Conservation (phyloP, 805 yeast species). For the Lipomyces starkeyi region DNA sequence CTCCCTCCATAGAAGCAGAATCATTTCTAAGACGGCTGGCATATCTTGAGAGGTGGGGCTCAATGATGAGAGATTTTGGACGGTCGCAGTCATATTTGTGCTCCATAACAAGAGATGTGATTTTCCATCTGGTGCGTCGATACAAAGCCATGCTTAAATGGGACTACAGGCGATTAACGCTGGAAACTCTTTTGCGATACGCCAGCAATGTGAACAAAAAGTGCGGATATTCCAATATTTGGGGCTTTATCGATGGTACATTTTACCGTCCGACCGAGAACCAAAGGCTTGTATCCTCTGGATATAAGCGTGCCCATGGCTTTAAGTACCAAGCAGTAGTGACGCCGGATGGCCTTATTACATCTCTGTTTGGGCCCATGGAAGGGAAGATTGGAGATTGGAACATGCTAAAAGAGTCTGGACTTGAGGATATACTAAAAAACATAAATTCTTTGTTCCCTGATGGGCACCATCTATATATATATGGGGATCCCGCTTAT, state of each 20-base stretch:
- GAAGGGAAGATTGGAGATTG: constrained; percentile 5
- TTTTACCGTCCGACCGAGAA: constrained; percentile 3
- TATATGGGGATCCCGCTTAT: not conserved
- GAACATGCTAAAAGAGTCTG: not conserved
- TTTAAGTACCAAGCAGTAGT: not conserved
- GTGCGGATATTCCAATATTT: too few species aligned
- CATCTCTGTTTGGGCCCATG: not conserved
- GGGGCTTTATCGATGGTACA: not conserved
- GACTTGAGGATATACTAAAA: not conserved
- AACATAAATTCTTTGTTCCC: not conserved
- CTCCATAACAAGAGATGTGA: too few species aligned
- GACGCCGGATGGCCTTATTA: not conserved
- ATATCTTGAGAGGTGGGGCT: too few species aligned
- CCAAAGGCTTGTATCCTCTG: constrained; percentile 6
- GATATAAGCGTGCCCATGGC: constrained; percentile 2
- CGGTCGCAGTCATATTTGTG: too few species aligned
- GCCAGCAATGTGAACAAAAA: too few species aligned
- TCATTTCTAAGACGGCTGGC: too few species aligned
- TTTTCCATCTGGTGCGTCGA: too few species aligned
- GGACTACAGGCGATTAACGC: too few species aligned
- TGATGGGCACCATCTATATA: not conserved
- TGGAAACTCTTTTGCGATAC: too few species aligned
- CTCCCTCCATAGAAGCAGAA: too few species aligned
- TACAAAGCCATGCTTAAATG: too few species aligned
- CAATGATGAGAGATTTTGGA: too few species aligned